Evolutionary conservation across 176 grass and related monocot species (phyloP), one percentile per base, ranked within the genome.

Genomic region (Oryza nivara): DNA sequence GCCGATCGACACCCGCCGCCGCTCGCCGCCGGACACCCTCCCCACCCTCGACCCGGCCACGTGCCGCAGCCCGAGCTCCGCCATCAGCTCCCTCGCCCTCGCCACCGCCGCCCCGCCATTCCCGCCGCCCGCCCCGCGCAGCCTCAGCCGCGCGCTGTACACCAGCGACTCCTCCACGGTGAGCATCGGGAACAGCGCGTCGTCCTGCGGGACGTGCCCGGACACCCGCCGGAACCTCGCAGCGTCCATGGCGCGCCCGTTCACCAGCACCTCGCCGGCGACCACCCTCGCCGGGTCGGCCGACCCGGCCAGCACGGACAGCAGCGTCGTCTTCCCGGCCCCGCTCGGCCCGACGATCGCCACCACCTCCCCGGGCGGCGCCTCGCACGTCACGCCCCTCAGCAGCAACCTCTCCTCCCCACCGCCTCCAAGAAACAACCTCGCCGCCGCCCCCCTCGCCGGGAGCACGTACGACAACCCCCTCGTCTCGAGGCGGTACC

Each of bases 81-180:
- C 49, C 81, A 99, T 83, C 65, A 99, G 80, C 72, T 90, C 91
- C 61, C 72, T 17, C 43, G 86, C 89, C 20, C 80, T 85, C 68
- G 76, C 70, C 46, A 1, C 83, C 25, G 74, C 81, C 13, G 52
- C 80, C 26, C 66, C 46, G 46, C 6, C 38, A 13, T 13, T 13
- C 0, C 25, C 2, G 12, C 74, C 19, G 80, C 38, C 78, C 4
- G 38, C 70, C 16, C 60, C 73, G 7, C 76, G 84, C 17, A 98
- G 89, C 36, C 96, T 44, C 6, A 98, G 77, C 12, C 91, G 82
- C 25, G 96, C 96, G 85, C 93, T 98, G 80, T 95, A 95, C 11
- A 90, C n/a, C 64, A 98, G 92, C 64, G 93, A 89, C 85, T 98
- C 96, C 88, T 95, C 91, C 28, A 93, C 93, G 46, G 93, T 98